A percentile compares a stretch with the other conserved stretches of the same genome.
phyloP scores from a whole-genome alignment of 176 grass and related monocot species.

The Raddia distichophylla region DNA sequence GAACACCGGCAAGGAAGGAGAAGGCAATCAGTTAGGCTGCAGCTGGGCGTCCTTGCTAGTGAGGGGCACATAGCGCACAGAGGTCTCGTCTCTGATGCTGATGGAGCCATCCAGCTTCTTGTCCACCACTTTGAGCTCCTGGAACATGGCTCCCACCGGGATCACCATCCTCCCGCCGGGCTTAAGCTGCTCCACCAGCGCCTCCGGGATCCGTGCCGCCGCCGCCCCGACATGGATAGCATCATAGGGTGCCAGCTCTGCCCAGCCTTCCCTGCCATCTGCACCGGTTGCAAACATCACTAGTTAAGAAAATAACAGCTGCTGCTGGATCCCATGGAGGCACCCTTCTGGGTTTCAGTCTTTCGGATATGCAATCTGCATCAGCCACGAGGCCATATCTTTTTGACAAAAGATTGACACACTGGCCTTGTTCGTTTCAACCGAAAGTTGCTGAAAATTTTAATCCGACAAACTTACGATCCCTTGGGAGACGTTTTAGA shows the following conservation, averaged over 20 bases:
- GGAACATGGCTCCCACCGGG: slow-evolving; percentile 63
- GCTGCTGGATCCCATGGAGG: neutral
- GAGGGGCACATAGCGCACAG: slow-evolving; percentile 70
- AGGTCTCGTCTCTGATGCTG: slow-evolving; percentile 56
- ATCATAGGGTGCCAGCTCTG: slow-evolving; percentile 70
- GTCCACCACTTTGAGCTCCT: slow-evolving; percentile 85
- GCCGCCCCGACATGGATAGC: slow-evolving; percentile 85
- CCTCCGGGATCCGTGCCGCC: slow-evolving; percentile 60
- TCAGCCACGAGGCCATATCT: neutral
- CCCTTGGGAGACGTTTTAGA: too few relatives aligned
- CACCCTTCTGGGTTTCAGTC: neutral
- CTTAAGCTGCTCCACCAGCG: slow-evolving; percentile 68
- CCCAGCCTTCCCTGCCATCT: slow-evolving; percentile 90
- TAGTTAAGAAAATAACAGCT: neutral
- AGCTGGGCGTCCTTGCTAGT: slow-evolving; percentile 65
- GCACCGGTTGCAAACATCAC: slow-evolving; percentile 28
- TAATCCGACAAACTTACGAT: too few relatives aligned
- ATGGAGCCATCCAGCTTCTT: slow-evolving; percentile 64
- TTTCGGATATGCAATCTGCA: neutral
- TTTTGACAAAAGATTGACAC: neutral
- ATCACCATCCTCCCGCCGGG: slow-evolving; percentile 86
- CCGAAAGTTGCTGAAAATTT: too few relatives aligned
- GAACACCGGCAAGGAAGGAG: neutral
- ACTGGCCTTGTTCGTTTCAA: neutral
- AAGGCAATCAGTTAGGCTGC: slow-evolving; percentile 43